Evolutionary conservation across 2,329 filamentous ascomycete genomes (phyloP), one percentile per base, ranked within the genome.

Genomic region (Alternaria longipes): DNA sequence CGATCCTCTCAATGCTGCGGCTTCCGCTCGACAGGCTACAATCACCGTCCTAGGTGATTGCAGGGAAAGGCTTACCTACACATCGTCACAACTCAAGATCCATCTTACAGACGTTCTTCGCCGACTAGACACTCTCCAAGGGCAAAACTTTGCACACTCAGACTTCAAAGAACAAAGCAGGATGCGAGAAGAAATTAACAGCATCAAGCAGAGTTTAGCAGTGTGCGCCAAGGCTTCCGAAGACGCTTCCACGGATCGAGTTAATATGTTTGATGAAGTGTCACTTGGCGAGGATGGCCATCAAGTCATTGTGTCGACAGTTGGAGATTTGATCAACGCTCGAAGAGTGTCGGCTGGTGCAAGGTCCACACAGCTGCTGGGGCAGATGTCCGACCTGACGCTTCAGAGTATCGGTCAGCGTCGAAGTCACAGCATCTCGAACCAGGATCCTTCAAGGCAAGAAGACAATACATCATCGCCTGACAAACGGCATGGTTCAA

Each of bases 241-340:
- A 36, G 30, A 63, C 4, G 61, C 44, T 36, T 26, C 54, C 9
- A n/a, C 46, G 51, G 53, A 40, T 34, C 30, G 61, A 44, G 61
- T 50, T 8, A 64, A 64, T 40, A 44, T 57, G 8, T 65, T 59
- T 38, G 61, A 66, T 30, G 52, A 60, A 45, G 54, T 64, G 11
- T 44, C 51, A 22, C 22, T 50, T 18, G 47, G 38, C 9, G 55
- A 66, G 12, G 61, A 66, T 47, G 54, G 47, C 32, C 60, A 64
- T 34, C 54, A 64, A 46, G 40, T 62, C 11, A 54, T 64, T 12
- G 54, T 66, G 16, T 64, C 64, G 38, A 66, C 61, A 16, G 26
- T 62, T 47, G 55, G 64, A 3, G 58, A 64, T 40, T 56, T 64
- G 18, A 53, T 64, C 12, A 54, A 38, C 24, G 61, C 60, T 16